Base-by-base conservation (phyloP, 768 basidiomycete genomes). In the Lepiota venenata region DNA sequence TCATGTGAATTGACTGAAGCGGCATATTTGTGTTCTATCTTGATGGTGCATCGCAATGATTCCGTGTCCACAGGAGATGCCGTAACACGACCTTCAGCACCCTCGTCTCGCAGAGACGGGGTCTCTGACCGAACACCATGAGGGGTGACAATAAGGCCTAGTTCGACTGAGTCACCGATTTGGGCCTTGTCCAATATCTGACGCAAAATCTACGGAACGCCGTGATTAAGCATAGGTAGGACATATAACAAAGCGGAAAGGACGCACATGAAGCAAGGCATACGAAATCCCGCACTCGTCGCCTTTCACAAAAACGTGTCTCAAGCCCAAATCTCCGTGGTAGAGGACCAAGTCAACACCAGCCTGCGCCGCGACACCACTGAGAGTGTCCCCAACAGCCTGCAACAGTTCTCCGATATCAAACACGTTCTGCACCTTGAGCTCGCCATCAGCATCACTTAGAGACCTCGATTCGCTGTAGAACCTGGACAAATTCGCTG, bases 371-470 rank as follows among this genome's bases (percentile, higher is more conserved):
- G 91, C 91, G 39, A 84, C 76, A 11, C 93, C 94, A 63, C 91
- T 87, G 56, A 96, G 69, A 12, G 88, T 83, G 71, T 98, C 94
- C 9, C 92, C 93, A 8, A 93, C 85, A 64, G 82, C 87, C 70
- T 97, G 95, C 60, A 96, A 65, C 71, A 91, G 75, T 67, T 98
- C 94, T 20, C 91, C 94, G 37, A 97, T 83, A 70, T 98, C 94
- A 64, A 96, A 97, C 64, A 93, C 89, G 49, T 82, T 81, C n/a
- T 64, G 62, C 16, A 50, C 55, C 40, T 55, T 59, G 52, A 16
- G 52, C 50, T 47, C 53, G 36, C 45, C 18, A 50, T 45, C 22
- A 52, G 58, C 47, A 48, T 56, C 43, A 1, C 50, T 45, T 27
- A 35, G 32, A 41, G 49, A 61, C 42, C 38, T 50, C 3, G 21